phyloP scores from a whole-genome alignment of 2,329 filamentous ascomycete genomes.

The Pestalotiopsis sp. region DNA sequence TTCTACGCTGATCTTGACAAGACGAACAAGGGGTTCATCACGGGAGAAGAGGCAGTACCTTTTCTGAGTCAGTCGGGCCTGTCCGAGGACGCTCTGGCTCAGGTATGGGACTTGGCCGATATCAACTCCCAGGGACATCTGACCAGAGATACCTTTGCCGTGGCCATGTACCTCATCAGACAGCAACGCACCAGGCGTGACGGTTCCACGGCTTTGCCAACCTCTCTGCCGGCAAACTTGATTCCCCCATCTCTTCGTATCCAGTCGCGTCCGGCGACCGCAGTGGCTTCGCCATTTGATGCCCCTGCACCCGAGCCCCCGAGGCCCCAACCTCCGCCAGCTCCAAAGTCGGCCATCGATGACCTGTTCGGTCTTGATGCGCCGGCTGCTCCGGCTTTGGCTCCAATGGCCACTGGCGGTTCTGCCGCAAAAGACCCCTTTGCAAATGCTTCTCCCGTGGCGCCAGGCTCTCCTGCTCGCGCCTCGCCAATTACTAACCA shows the following conservation, averaged over 20 bases:
- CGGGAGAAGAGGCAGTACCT: conserved; percentile 88
- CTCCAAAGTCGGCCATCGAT: conserved; percentile 81
- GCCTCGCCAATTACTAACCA: conserved; percentile 49
- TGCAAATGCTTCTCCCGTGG: conserved; percentile 47
- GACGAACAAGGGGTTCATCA: conserved; percentile 78
- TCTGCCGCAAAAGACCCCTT: conserved; percentile 70
- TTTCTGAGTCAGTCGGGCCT: conserved; percentile 94
- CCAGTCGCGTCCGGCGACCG: conserved; percentile 53
- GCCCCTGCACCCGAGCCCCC: conserved; percentile 27
- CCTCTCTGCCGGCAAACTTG: conserved; percentile 76
- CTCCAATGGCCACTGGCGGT: conserved; percentile 72
- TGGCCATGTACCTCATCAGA: conserved; percentile 95
- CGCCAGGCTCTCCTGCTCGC: conserved; percentile 57
- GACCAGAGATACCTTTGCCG: conserved; percentile 88
- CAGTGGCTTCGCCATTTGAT: conserved; percentile 55
- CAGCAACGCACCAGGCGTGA: conserved; percentile 79
- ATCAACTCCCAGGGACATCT: conserved; percentile 88
- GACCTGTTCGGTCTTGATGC: conserved; percentile 91
- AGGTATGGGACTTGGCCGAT: conserved; percentile 97
- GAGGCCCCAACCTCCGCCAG: conserved; percentile 35
- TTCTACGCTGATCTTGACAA: conserved; percentile 87
- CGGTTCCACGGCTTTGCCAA: conserved; percentile 64
- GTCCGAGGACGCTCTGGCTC: conserved; percentile 84
- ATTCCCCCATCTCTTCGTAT: conserved; percentile 83
- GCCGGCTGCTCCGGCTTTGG: conserved; percentile 57